phyloP scores from a whole-genome alignment of 1,139 yeast species.

The Suhomyces kunorum region DNA sequence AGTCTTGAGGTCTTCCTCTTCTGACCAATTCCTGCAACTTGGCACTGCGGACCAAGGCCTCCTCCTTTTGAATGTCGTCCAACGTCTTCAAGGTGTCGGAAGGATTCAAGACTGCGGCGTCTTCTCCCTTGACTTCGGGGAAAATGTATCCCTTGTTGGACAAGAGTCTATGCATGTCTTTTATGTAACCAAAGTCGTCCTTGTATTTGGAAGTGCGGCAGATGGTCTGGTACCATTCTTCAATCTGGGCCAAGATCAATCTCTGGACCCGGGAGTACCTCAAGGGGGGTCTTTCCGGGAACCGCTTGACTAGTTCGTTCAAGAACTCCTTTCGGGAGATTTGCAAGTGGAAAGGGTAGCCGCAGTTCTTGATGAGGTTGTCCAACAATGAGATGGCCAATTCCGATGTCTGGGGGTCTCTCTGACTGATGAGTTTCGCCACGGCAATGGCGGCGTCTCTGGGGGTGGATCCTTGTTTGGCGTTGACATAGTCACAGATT shows the following conservation, averaged over 20 bases:
- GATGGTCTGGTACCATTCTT: conserved; percentile 96
- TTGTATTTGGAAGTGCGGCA: conserved; percentile 88
- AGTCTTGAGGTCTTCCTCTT: conserved; percentile 93
- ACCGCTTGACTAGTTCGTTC: conserved; percentile 87
- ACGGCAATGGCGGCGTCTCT: conserved; percentile 93
- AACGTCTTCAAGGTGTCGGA: conserved; percentile 84
- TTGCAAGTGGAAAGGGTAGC: conserved; percentile 94
- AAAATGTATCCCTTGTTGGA: conserved; percentile 85
- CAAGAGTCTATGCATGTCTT: conserved; percentile 93
- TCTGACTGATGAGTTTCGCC: conserved; percentile 77
- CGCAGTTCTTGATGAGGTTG: conserved; percentile 93
- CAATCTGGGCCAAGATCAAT: conserved; percentile 83
- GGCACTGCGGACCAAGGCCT: conserved; percentile 88
- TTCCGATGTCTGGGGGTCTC: conserved; percentile 77
- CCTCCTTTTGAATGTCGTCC: conserved; percentile 90
- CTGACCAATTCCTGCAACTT: conserved; percentile 93
- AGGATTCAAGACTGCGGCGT: conserved; percentile 93
- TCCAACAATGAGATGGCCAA: conserved; percentile 66
- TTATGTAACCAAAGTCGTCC: conserved; percentile 86
- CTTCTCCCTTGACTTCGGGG: conserved; percentile 89
- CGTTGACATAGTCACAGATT: conserved; percentile 90
- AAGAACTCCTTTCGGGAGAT: conserved; percentile 92
- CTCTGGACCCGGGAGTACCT: conserved; percentile 82
- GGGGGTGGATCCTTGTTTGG: conserved; percentile 87
- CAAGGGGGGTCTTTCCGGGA: conserved; percentile 93